Percentiles rank a stretch among this genome's conserved stretches.
phyloP scores from a whole-genome alignment of 306 rosid genomes.

The Vigna mungo region DNA sequence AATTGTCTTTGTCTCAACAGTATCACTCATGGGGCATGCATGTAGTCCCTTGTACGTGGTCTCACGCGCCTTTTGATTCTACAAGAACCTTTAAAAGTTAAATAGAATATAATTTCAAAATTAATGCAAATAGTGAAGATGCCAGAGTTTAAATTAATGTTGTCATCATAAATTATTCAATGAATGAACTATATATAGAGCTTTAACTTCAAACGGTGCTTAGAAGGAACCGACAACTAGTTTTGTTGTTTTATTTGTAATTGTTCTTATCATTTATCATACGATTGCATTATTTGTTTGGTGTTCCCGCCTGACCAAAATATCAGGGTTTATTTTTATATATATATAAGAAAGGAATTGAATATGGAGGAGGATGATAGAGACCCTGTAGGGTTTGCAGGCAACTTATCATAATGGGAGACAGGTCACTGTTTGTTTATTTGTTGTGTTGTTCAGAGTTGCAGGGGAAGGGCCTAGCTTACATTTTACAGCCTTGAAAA shows the following conservation, averaged over 20 bases:
- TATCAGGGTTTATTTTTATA: neutral
- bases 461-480: slow-evolving; percentile 7
- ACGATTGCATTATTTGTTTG: neutral
- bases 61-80: slow-evolving; percentile 23
- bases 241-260: neutral
- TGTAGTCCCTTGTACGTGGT: neutral
- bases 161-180: neutral
- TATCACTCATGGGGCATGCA: no score
- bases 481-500: slow-evolving; percentile 22
- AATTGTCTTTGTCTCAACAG: neutral
- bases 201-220: neutral
- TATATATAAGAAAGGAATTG: neutral
- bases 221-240: neutral
- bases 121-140: neutral
- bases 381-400: neutral
- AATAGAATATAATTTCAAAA: neutral
- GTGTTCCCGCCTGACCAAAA: neutral
- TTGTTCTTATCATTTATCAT: neutral
- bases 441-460: neutral
- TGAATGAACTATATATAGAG: neutral
- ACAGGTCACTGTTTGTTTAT: neutral
- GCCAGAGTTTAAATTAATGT: neutral
- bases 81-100: no score
- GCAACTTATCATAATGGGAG: neutral
- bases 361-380: slow-evolving; percentile 19